These are phyloP conservation scores for Solanum gandarillasii DNA, from an alignment of 257 asterid species.

Conservation along the genomic window DNA sequence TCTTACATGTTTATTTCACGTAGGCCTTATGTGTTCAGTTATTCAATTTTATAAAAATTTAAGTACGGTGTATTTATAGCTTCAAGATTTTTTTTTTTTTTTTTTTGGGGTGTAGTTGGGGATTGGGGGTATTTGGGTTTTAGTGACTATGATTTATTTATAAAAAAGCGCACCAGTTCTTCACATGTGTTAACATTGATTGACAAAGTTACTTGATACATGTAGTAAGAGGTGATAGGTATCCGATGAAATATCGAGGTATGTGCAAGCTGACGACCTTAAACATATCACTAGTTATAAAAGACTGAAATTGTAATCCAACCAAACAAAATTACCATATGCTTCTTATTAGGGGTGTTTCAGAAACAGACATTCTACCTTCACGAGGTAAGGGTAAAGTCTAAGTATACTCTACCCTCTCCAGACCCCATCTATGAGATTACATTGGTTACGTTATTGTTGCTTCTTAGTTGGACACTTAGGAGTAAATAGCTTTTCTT, in stretches of 20 bases:
- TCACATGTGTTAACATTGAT: background rate
- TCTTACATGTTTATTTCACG: too few species aligned
- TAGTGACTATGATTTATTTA: too few species aligned
- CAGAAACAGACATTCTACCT: background rate
- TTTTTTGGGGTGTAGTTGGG: too few species aligned
- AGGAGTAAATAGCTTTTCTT: background rate
- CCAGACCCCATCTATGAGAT: background rate
- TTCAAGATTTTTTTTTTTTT: background rate
- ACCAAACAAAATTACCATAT: background rate
- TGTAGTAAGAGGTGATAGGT: background rate
- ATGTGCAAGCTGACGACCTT: background rate
- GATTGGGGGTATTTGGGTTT: too few species aligned
- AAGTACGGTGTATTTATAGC: too few species aligned
- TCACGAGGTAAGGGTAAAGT: rapidly evolving
- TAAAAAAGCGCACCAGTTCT: rapidly evolving
- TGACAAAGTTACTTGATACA: background rate
- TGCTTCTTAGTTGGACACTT: too few species aligned
- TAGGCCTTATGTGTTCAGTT: rapidly evolving
- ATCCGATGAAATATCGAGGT: background rate
- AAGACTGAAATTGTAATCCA: background rate
- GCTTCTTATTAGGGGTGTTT: background rate
- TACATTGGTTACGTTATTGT: too few species aligned
- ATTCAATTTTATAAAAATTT: too few species aligned
- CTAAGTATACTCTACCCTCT: too few species aligned
- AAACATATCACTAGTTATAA: background rate